phyloP scores from a whole-genome alignment of 495 filamentous ascomycete genomes.

The Cenococcum geophilum region DNA sequence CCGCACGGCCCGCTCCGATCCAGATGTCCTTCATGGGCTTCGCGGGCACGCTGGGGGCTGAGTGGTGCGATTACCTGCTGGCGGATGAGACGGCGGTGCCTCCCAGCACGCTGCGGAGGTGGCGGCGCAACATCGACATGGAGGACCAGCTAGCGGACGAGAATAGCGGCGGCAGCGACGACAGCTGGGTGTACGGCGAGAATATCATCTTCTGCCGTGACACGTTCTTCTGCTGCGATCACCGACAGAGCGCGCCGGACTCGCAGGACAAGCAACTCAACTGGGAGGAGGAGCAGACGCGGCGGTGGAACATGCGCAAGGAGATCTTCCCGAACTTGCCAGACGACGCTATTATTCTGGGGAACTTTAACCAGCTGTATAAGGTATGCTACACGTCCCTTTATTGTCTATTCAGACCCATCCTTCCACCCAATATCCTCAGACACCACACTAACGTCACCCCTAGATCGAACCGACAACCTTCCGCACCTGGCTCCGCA shows the following conservation, averaged over 20 bases:
- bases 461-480: constrained; percentile 91
- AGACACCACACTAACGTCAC: constrained; percentile 13
- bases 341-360: constrained; percentile 85
- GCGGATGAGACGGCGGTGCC: constrained; percentile 88
- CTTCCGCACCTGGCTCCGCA: constrained; percentile 93
- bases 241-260: constrained; percentile 85
- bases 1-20: constrained; percentile 87
- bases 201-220: constrained; percentile 93
- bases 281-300: constrained; percentile 81
- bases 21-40: constrained; percentile 99
- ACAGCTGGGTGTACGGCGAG: constrained; percentile 92
- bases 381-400: no score
- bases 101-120: constrained; percentile 69
- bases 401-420: no score
- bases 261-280: constrained; percentile 54
- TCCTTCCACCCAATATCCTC: no score
- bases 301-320: constrained; percentile 91
- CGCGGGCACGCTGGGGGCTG: constrained; percentile 89
- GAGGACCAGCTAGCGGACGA: constrained; percentile 65
- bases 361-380: constrained; percentile 98
- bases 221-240: constrained; percentile 98
- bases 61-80: constrained; percentile 98
- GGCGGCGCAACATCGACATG: constrained; percentile 65
- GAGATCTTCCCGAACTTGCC: constrained; percentile 80
- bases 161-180: constrained; percentile 54